Conservation (phyloP, 208 protist genomes). For the Herpetomonas samuelpessoai region DNA sequence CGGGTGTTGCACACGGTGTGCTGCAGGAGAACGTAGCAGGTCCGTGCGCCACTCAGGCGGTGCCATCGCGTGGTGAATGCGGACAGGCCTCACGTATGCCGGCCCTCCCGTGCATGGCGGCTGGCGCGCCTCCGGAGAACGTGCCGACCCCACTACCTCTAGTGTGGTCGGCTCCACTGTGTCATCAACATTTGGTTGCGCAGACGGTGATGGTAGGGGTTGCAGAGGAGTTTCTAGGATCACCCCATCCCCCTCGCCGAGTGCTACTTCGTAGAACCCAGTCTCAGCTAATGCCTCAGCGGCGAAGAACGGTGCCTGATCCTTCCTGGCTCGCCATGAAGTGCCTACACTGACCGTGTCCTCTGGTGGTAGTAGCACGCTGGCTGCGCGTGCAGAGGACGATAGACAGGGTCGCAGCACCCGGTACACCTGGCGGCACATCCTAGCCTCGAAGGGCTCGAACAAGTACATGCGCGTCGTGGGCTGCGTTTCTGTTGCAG, state of each 20-base stretch:
- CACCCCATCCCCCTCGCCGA: neutral
- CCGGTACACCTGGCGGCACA: conserved; percentile 14
- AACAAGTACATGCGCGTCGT: conserved; percentile 28
- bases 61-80: neutral
- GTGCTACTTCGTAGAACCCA: conserved; percentile 25
- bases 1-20: neutral
- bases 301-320: conserved; percentile 12
- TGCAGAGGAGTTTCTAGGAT: neutral
- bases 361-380: conserved; percentile 1
- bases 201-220: neutral
- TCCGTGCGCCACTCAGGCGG: neutral
- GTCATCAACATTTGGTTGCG: neutral
- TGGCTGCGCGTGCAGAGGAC: conserved; percentile 4
- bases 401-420: conserved; percentile 15
- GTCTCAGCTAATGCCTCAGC: conserved; percentile 5
- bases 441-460: neutral
- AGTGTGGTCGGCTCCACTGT: neutral
- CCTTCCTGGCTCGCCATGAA: conserved; percentile 4
- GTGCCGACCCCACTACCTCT: neutral
- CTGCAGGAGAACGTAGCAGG: neutral
- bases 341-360: neutral
- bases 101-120: too few species aligned
- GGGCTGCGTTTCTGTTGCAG: neutral
- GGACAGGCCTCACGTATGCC: neutral
- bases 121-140: neutral